Percentiles rank a stretch among this genome's conserved stretches.
Evolutionary conservation across 2,329 filamentous ascomycete genomes (phyloP).

Genomic region (Fonsecaea erecta): DNA sequence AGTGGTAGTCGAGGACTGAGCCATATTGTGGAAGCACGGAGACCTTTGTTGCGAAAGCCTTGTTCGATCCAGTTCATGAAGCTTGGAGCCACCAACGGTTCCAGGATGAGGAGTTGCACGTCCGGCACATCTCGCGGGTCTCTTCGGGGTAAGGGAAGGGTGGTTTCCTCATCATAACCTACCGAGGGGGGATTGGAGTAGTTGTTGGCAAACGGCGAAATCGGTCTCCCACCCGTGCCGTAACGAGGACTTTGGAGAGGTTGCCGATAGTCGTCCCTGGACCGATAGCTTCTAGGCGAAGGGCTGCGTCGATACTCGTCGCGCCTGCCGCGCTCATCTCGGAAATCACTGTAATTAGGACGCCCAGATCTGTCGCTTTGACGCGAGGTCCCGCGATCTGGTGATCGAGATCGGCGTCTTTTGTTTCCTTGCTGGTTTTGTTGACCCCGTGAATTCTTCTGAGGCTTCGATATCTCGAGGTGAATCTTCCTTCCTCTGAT

Average conservation of each 20-base stretch:
- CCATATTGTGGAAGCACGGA: conserved; percentile 79
- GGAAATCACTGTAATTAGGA: conserved; percentile 53
- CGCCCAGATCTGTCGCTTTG: conserved; percentile 41
- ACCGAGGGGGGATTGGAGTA: conserved; percentile 72
- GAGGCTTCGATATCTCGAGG: conserved; percentile 89
- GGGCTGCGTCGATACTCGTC: conserved; percentile 68
- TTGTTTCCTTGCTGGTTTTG: conserved; percentile 58
- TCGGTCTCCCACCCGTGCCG: conserved; percentile 60
- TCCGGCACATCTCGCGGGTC: conserved; percentile 80
- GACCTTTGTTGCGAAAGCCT: conserved; percentile 70
- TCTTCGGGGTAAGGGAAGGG: conserved; percentile 73
- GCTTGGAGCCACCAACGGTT: conserved; percentile 59
- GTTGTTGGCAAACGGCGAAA: conserved; percentile 67
- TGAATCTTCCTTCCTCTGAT: conserved; percentile 91
- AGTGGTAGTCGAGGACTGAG: conserved; percentile 77
- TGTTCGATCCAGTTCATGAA: conserved; percentile 84
- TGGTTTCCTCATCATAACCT: conserved; percentile 62
- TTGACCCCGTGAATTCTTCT: conserved; percentile 71
- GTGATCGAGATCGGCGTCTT: conserved; percentile 51
- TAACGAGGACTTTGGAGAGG: conserved; percentile 46
- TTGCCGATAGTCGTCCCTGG: conserved; percentile 66
- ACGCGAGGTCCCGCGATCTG: conserved; percentile 38
- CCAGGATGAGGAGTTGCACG: conserved; percentile 81
- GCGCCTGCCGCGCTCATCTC: conserved; percentile 57
- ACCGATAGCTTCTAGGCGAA: conserved; percentile 63